Conservation (phyloP, 2,329 filamentous ascomycete species). For the Apiospora sp. region DNA sequence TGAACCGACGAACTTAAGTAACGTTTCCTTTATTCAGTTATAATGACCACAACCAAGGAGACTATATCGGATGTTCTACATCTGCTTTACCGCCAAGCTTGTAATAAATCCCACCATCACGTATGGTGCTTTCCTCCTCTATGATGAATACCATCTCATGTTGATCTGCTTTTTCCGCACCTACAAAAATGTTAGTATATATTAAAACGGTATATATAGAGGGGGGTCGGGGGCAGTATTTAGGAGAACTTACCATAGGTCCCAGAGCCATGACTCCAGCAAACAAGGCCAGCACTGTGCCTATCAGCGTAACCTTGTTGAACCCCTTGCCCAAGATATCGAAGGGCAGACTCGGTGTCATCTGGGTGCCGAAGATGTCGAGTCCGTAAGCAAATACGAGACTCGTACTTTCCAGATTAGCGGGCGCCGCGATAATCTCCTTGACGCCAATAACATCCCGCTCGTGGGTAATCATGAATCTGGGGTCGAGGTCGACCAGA, state of each 20-base stretch:
- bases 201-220: background rate
- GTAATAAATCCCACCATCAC: background rate
- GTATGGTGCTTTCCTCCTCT: background rate
- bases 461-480: constrained; percentile 80
- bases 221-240: background rate
- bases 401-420: constrained; percentile 89
- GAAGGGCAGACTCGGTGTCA: constrained; percentile 88
- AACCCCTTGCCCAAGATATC: constrained; percentile 94
- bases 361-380: constrained; percentile 86
- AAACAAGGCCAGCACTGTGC: constrained; percentile 82
- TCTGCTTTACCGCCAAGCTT: background rate
- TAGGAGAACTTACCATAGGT: constrained; percentile 75
- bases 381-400: constrained; percentile 87
- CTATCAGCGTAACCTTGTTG: constrained; percentile 84
- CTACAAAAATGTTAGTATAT: constrained; percentile 39
- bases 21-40: background rate
- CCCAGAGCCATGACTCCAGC: constrained; percentile 79
- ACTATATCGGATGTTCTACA: background rate
- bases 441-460: constrained; percentile 81
- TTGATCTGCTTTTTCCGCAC: constrained; percentile 60
- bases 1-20: background rate
- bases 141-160: constrained; percentile 39
- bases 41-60: background rate
- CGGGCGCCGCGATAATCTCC: constrained; percentile 77
- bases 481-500: constrained; percentile 82